These are phyloP conservation scores for Alternaria infectoria DNA, from an alignment of 2,329 filamentous ascomycete genomes.

Conservation along the genomic window DNA sequence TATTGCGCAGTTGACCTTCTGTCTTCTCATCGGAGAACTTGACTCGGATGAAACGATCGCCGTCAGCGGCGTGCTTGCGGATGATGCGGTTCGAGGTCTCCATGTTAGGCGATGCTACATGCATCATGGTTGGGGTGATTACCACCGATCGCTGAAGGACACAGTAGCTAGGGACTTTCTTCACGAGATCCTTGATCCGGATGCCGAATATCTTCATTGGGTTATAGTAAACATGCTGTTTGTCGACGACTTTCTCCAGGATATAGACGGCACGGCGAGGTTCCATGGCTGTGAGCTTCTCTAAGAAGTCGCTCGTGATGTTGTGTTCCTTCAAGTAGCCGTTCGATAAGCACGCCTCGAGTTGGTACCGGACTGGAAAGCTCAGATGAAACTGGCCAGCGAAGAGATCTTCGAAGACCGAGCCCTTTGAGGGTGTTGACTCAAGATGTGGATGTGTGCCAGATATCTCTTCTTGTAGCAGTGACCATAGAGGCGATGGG, in stretches of 20 bases:
- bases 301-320: slow-evolving; percentile 71
- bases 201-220: slow-evolving; percentile 75
- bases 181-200: slow-evolving; percentile 31
- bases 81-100: slow-evolving; percentile 90
- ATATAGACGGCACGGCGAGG: slow-evolving; percentile 65
- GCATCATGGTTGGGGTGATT: slow-evolving; percentile 83
- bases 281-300: slow-evolving; percentile 62
- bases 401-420: slow-evolving; percentile 42
- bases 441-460: slow-evolving; percentile 31
- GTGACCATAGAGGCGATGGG: slow-evolving; percentile 25
- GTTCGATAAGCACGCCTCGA: slow-evolving; percentile 91
- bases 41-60: slow-evolving; percentile 85
- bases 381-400: slow-evolving; percentile 31
- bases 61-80: slow-evolving; percentile 69
- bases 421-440: not conserved
- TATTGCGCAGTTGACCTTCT: slow-evolving; percentile 48
- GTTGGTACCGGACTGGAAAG: slow-evolving; percentile 82
- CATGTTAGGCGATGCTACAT: slow-evolving; percentile 76
- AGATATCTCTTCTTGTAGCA: slow-evolving; percentile 40
- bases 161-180: slow-evolving; percentile 72
- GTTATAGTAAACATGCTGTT: slow-evolving; percentile 66
- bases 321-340: slow-evolving; percentile 78
- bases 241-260: slow-evolving; percentile 75
- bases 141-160: slow-evolving; percentile 75
- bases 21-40: slow-evolving; percentile 85